phyloP scores from a whole-genome alignment of 352 stramenopile species.

The Thalassiosira mediterranea region DNA sequence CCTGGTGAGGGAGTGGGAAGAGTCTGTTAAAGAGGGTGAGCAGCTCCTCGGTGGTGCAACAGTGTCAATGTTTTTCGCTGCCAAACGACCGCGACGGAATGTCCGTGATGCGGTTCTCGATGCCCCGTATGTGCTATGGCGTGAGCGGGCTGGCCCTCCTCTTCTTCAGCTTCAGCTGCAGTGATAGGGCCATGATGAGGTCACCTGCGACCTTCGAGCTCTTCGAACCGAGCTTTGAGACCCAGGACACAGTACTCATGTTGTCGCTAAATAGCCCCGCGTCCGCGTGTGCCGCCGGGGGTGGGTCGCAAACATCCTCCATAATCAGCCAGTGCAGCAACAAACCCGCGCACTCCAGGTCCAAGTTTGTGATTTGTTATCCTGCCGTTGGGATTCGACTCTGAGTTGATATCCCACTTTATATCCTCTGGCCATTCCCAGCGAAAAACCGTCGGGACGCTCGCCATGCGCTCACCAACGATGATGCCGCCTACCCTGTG shows the following conservation, averaged over 20 bases:
- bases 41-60: conserved; percentile 21
- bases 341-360: conserved; percentile 28
- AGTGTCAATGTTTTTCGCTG: conserved; percentile 21
- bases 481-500: conserved; percentile 7
- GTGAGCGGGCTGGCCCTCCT: neutral
- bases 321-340: conserved; percentile 14
- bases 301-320: neutral
- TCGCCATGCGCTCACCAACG: neutral
- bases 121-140: conserved; percentile 5
- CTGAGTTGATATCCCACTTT: neutral
- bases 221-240: neutral
- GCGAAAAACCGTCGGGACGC: conserved; percentile 16
- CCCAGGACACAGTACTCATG: conserved; percentile 4
- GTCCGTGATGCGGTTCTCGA: conserved; percentile 11
- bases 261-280: conserved; percentile 11
- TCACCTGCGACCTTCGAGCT: neutral
- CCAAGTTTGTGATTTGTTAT: conserved; percentile 51
- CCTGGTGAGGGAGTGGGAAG: conserved; percentile 39
- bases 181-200: neutral
- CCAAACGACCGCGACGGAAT: conserved; percentile 52
- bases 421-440: conserved; percentile 7
- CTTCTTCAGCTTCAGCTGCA: neutral
- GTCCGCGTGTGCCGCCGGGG: neutral
- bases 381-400: conserved; percentile 6
- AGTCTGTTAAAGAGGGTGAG: conserved; percentile 21